Conservation (phyloP, 768 basidiomycete species). For the Lactarius indigo region DNA sequence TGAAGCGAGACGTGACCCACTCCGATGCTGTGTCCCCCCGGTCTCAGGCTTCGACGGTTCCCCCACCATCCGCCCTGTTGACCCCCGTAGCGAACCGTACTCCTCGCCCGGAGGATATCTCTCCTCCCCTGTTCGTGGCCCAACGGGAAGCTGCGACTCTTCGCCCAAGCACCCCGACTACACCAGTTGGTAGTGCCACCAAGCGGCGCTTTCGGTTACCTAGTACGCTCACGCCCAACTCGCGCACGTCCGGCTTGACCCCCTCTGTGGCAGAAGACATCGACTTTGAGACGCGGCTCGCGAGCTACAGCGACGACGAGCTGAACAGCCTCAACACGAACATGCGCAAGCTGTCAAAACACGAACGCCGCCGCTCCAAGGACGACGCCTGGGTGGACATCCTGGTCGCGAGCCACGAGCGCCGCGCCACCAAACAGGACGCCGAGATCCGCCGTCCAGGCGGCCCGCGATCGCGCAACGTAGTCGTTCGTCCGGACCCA, state of each 20-base stretch:
- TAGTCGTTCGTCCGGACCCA: conserved; percentile 50
- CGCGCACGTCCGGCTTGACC: conserved; percentile 47
- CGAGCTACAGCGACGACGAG: conserved; percentile 54
- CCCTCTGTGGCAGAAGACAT: conserved; percentile 79
- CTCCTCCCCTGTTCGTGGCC: conserved; percentile 8
- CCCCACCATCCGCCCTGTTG: not conserved
- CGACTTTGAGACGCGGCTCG: conserved; percentile 79
- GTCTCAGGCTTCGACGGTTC: not conserved
- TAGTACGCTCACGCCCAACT: conserved; percentile 46
- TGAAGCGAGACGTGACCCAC: conserved; percentile 20
- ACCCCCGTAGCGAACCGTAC: not conserved
- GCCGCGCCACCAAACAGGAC: conserved; percentile 56
- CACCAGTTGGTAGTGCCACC: conserved; percentile 36
- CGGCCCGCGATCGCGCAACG: conserved; percentile 31
- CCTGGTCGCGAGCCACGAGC: conserved; percentile 55
- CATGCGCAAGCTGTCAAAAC: conserved; percentile 34
- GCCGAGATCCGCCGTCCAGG: conserved; percentile 35
- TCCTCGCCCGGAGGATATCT: not conserved
- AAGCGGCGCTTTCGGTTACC: conserved; percentile 57
- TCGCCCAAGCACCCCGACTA: conserved; percentile 30
- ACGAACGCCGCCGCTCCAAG: conserved; percentile 40
- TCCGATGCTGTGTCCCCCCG: not conserved
- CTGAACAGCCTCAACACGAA: conserved; percentile 17
- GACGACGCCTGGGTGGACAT: conserved; percentile 91
- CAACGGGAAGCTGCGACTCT: not conserved